Evolutionary conservation across 1,139 yeast species (phyloP).

Genomic region (Zhuliangozyma blackwelliae): DNA sequence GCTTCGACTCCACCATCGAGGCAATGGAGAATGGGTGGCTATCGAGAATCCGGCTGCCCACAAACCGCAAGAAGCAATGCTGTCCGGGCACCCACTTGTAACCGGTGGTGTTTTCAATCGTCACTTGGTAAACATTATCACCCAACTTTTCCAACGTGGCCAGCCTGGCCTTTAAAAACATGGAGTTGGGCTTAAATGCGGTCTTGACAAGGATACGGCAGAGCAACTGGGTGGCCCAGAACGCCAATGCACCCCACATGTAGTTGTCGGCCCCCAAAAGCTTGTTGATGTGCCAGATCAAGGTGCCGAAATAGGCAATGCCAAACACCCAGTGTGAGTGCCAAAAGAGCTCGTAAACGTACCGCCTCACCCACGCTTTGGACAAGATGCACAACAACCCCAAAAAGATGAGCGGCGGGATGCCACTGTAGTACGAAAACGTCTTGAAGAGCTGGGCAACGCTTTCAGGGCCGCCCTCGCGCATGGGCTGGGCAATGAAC

Average conservation of each 20-base stretch:
- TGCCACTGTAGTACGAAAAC: slow-evolving; percentile 25
- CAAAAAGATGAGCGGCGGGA: slow-evolving; percentile 44
- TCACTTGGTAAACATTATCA: slow-evolving; percentile 37
- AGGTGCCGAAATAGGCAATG: slow-evolving; percentile 47
- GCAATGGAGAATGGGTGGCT: slow-evolving; percentile 65
- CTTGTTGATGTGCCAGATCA: slow-evolving; percentile 47
- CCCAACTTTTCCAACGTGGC: slow-evolving; percentile 32
- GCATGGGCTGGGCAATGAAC: slow-evolving; percentile 41
- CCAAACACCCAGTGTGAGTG: slow-evolving; percentile 60
- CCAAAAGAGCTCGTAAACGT: slow-evolving; percentile 49
- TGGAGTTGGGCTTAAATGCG: slow-evolving; percentile 38
- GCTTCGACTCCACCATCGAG: slow-evolving; percentile 23
- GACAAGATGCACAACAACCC: slow-evolving; percentile 46
- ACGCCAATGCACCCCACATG: slow-evolving; percentile 53
- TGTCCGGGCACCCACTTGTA: slow-evolving; percentile 58
- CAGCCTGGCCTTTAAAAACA: slow-evolving; percentile 44
- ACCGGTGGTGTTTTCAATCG: slow-evolving; percentile 34
- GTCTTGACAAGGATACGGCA: slow-evolving; percentile 53
- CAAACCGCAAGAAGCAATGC: slow-evolving; percentile 52
- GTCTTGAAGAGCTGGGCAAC: slow-evolving; percentile 16
- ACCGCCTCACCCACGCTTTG: slow-evolving; percentile 39
- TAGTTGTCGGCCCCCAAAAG: slow-evolving; percentile 40
- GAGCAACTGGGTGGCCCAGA: slow-evolving; percentile 51
- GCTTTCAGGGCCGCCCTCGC: slow-evolving; percentile 47
- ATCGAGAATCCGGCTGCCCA: slow-evolving; percentile 43